Conservation (phyloP, 2,329 filamentous ascomycete genomes). For the Akanthomyces dipterigenus region DNA sequence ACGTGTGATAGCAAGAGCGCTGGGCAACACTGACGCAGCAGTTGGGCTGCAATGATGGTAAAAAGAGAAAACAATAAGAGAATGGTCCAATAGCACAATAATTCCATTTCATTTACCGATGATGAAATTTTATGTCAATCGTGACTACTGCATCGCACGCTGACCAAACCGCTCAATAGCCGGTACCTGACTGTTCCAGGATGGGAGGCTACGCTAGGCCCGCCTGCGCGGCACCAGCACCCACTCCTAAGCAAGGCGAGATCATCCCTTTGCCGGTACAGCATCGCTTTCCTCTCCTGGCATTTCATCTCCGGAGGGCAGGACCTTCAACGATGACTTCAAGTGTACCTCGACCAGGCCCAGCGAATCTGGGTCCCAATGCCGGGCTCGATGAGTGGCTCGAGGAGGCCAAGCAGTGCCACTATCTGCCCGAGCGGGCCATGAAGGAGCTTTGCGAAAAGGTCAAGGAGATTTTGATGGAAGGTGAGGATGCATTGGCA, state of each 20-base stretch:
- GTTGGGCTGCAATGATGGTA: too few relatives aligned
- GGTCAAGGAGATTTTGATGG: conserved; percentile 98
- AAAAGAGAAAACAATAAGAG: not conserved
- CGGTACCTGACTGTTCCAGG: not conserved
- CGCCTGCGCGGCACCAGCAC: conserved; percentile 5
- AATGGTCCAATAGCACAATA: too few relatives aligned
- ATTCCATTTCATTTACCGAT: not conserved
- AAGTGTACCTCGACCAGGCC: conserved; percentile 77
- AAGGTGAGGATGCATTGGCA: conserved; percentile 51
- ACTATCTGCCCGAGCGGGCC: conserved; percentile 88
- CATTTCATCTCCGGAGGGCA: conserved; percentile 18
- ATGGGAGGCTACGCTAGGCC: conserved; percentile 5
- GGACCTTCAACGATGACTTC: conserved; percentile 31
- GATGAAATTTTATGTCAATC: not conserved
- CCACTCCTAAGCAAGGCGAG: conserved; percentile 6
- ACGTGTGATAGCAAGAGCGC: not conserved
- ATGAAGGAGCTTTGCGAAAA: conserved; percentile 99
- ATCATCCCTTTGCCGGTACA: conserved; percentile 9
- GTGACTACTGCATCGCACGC: not conserved
- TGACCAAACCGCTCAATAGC: not conserved
- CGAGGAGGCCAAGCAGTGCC: conserved; percentile 92
- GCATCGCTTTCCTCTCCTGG: conserved; percentile 6
- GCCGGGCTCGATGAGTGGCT: conserved; percentile 94
- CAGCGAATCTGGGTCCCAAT: conserved; percentile 74
- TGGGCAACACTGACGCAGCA: not conserved